Base-by-base conservation (phyloP, 257 asterid species). In the Solanum stenotomum region DNA sequence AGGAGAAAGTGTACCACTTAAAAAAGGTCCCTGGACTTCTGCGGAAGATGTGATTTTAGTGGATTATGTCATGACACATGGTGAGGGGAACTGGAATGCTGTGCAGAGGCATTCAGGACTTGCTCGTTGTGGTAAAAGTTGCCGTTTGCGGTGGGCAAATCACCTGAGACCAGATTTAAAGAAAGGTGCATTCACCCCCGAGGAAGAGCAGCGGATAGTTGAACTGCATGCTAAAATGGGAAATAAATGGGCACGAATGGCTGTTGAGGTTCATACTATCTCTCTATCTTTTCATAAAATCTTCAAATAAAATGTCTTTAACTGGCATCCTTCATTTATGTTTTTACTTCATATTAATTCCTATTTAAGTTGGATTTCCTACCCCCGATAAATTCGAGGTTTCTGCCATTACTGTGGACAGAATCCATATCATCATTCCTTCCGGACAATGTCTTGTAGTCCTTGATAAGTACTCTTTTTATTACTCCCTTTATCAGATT, bases 121-220 rank as follows among this genome's bases (percentile, higher is more conserved):
- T 74, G 93, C 95, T 40, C 94, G 96, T 18, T 93, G 96, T 87
- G 96, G 96, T n/a, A 94, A 94, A 89, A 94, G 96, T 84, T 94
- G 95, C 63, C 96, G 96, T 23, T 79, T 94, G 88, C 92, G 95
- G 90, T 94, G 96, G 96, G 92, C 94, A 37, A 94, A 94, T 93
- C 96, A 94, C 92, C 94, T 94, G 38, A 88, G 95, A 85, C 95
- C 96, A 7, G 92, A 94, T 89, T 87, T 94, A 44, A 94, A 90
- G 90, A 94, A 94, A 91, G 96, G 95, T 37, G 91, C 92, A 68
- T 92, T 94, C 84, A 93, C 92, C 25, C 88, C 91, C 0, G 93
- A 92, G 90, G 96, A 94, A 85, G 96, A 94, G 89, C 89, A 82
- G 40, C 91, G 49, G 40, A 92, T 94, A 38, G 88, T 93, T 84